Base-by-base conservation (phyloP, 768 basidiomycete genomes). In the Lactarius akahatsu region DNA sequence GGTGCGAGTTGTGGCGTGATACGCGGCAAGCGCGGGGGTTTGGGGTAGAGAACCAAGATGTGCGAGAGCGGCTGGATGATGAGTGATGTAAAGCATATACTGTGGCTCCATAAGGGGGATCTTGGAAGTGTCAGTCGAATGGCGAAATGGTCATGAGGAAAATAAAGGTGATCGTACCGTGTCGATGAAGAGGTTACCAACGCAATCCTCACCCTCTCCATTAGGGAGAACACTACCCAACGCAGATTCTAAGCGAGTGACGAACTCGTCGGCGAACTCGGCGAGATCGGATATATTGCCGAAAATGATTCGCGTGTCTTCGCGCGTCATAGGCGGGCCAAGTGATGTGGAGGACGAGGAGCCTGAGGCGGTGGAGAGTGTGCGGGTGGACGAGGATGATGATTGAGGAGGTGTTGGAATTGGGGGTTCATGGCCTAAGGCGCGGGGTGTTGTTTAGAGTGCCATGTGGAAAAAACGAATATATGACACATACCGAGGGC, bases 11-110 rank as follows among this genome's bases (percentile, higher is more conserved):
- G 86, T 85, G 11, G 82, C 75, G 56, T 92, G 81, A 76, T 94
- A 95, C 3, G 82, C 78, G 16, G 80, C 78, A 9, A 96, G 81
- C 0, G 87, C 82, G 4, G 85, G 81, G 1, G 84, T 86, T 61
- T 81, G 75, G 52, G 77, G 75, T 26, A 87, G 78, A 41, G 76
- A 71, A 60, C 80, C 80, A 32, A 93, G 83, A 71, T 91, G 90
- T 40, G 85, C 80, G 54, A 93, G 81, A 5, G 94, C 91, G 2
- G 82, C 81, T 0, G 90, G 84, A 72, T 94, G 92, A 59, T 86
- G 85, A 3, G 89, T 90, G 73, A 94, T 93, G 75, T 94, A 94
- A 18, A 82, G 79, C 74, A 86, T 91, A 74, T 92, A 94, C 18
- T 86, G 85, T 13, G 81, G 80, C 72, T 91, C 89, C 68, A 94